Percentiles rank a stretch among this genome's conserved stretches.
Evolutionary conservation across 139 green algal genomes (phyloP).

Genomic region (Closterium sp.): DNA sequence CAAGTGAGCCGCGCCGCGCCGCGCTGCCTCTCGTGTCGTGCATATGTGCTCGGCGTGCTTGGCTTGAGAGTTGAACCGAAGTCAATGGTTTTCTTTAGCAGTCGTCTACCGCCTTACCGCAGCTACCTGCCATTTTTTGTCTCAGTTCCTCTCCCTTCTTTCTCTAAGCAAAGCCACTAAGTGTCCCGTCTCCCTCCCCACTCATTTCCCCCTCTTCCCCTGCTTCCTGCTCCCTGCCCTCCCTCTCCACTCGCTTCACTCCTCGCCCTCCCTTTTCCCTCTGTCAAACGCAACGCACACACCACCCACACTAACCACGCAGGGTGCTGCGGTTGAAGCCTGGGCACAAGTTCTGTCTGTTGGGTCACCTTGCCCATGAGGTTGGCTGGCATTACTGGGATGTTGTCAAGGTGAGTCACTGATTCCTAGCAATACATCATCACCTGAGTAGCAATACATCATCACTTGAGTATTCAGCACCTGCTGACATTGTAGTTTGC

Average conservation of each 20-base stretch:
- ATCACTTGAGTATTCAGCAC: background rate
- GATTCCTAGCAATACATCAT: background rate
- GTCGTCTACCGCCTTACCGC: no score
- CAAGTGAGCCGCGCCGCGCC: constrained; percentile 60
- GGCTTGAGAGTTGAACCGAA: background rate
- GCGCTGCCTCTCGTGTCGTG: background rate
- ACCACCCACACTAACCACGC: no score
- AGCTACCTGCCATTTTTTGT: no score
- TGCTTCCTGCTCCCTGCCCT: background rate
- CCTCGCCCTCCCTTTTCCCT: background rate
- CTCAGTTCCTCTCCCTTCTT: no score
- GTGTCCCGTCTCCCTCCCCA: background rate
- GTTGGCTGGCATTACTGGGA: constrained; percentile 97
- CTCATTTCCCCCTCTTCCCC: background rate
- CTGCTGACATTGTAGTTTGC: background rate
- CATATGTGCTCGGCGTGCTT: background rate
- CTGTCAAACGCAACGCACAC: no score
- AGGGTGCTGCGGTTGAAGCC: constrained; percentile 85
- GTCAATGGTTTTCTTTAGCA: no score
- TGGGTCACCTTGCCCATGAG: constrained; percentile 83
- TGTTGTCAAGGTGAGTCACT: constrained; percentile 32
- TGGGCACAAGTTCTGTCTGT: constrained; percentile 86
- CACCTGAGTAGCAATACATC: background rate
- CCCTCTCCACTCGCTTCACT: background rate
- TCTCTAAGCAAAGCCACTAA: background rate